Conservation (phyloP, 495 filamentous ascomycete species). For the Chaetomium tenue region DNA sequence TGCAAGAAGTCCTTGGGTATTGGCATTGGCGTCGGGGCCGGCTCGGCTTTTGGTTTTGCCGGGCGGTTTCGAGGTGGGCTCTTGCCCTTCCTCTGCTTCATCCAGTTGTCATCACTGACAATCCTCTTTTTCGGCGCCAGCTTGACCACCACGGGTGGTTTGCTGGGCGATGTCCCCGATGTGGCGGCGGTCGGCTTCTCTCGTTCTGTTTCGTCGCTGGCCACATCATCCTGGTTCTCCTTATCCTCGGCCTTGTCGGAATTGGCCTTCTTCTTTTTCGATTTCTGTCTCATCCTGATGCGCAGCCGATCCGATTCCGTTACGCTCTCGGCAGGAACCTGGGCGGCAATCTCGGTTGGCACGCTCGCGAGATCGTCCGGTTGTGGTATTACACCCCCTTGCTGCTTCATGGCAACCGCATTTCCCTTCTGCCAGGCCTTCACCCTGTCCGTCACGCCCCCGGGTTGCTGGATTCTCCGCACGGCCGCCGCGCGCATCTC, state of each 20-base stretch:
- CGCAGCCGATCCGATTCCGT: constrained; percentile 51
- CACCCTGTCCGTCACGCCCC: constrained; percentile 63
- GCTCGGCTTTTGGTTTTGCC: constrained; percentile 39
- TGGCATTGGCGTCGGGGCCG: constrained; percentile 20
- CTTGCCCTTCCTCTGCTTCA: constrained; percentile 52
- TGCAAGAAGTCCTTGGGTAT: constrained; percentile 55
- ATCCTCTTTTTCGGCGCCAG: constrained; percentile 67
- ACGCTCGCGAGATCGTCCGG: constrained; percentile 43
- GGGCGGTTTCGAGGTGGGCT: constrained; percentile 40
- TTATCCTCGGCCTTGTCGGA: constrained; percentile 24
- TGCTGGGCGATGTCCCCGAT: constrained; percentile 7
- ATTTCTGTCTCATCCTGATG: constrained; percentile 46
- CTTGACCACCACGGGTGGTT: constrained; percentile 26
- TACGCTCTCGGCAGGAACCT: constrained; percentile 48
- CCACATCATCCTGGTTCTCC: constrained; percentile 30
- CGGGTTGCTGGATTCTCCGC: constrained; percentile 48
- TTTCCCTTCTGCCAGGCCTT: constrained; percentile 74
- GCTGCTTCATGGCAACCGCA: constrained; percentile 51
- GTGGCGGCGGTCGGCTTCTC: constrained; percentile 27
- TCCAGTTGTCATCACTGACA: constrained; percentile 79
- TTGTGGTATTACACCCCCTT: constrained; percentile 36
- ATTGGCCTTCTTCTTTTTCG: constrained; percentile 35
- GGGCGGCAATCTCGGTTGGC: constrained; percentile 45
- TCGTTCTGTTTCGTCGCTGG: constrained; percentile 32
- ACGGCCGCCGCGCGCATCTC: constrained; percentile 52